Base-by-base conservation (phyloP, 768 basidiomycete species). In the Pholiota microspora region DNA sequence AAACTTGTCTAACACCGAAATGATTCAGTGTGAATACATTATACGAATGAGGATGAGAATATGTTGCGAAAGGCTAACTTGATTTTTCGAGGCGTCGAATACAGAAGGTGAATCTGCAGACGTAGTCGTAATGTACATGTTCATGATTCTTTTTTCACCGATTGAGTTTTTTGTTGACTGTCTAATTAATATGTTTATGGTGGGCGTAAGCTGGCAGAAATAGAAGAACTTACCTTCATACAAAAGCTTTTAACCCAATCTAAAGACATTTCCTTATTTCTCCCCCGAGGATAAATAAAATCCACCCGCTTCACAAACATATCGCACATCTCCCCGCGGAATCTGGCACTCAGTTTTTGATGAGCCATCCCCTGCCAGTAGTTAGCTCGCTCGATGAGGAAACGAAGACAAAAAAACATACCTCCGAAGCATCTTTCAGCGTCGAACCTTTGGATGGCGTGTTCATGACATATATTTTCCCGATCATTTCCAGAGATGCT, bases 191-290 rank as follows among this genome's bases (percentile, higher is more conserved):
- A 32, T 16, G 24, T 45, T 53, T 46, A 28, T 49, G 24, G 25
- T 12, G 15, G n/a, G n/a, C 32, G 23, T 16, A 16, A 23, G 5
- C 21, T 18, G 54, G n/a, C 16, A 40, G 4, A 44, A 9, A 12
- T 7, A 49, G 38, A 40, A 21, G 16, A 53, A 4, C 64, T 51
- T 63, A 76, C 81, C 69, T 79, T 74, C 3, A 73, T 69, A 64
- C 85, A 87, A 24, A 80, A 78, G n/a, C 73, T 73, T 60, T 77
- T 82, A 45, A 80, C 68, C 85, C 84, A 84, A 5, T 79, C 74
- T 47, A 77, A 63, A 49, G 72, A 79, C 62, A 70, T 70, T 54
- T 71, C 76, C 46, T 73, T 73, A 23, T 68, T 56, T 27, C 63
- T 57, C 12, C 55, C 58, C 21, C 62, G 65, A 12, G 51, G 55